phyloP scores from a whole-genome alignment of 768 basidiomycete species.

The Tephrocybe sp. region DNA sequence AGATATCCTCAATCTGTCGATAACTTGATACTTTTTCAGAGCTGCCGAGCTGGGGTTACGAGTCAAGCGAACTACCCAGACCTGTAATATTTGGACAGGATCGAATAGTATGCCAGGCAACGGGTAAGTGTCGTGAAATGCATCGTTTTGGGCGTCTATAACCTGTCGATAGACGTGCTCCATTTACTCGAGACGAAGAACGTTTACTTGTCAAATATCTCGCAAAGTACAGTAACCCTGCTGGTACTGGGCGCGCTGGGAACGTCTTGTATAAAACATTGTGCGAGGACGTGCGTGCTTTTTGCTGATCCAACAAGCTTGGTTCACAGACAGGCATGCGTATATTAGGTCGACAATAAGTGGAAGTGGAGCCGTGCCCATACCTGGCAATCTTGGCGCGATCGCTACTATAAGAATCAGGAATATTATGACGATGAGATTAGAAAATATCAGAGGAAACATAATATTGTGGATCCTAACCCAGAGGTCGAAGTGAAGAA shows the following conservation, averaged over 20 bases:
- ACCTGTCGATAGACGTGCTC: constrained; percentile 17
- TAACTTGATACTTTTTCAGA: too few species aligned
- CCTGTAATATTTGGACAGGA: too few species aligned
- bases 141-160: neutral
- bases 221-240: constrained; percentile 47
- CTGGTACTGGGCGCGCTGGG: constrained; percentile 41
- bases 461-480: constrained; percentile 19
- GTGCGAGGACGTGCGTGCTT: constrained; percentile 43
- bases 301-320: neutral
- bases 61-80: too few species aligned
- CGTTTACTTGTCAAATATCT: constrained; percentile 43
- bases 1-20: neutral
- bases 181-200: constrained; percentile 42
- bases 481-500: neutral
- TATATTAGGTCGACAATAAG: constrained; percentile 30
- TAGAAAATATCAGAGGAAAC: constrained; percentile 33
- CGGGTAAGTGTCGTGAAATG: constrained; percentile 5
- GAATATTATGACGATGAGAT: constrained; percentile 43
- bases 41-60: too few species aligned
- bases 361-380: constrained; percentile 59
- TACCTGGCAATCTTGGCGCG: constrained; percentile 63
- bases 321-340: neutral
- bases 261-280: constrained; percentile 42
- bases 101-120: constrained; percentile 3
- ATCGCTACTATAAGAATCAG: constrained; percentile 52